phyloP scores from a whole-genome alignment of 495 filamentous ascomycete genomes.

The Penicillium fimorum region DNA sequence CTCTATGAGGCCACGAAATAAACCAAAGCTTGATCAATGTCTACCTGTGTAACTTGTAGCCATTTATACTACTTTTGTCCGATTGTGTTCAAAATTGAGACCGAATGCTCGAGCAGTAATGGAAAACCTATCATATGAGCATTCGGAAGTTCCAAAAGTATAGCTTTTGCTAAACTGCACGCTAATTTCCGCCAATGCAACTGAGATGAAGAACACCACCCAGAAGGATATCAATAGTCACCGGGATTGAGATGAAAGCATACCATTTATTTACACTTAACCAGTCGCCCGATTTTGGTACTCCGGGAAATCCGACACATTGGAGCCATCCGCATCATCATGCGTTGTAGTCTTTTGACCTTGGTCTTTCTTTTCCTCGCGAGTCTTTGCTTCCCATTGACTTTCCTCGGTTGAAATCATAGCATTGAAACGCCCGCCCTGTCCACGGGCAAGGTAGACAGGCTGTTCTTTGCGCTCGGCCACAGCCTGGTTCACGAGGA shows the following conservation, averaged over 20 bases:
- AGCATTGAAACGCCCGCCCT: slow-evolving; percentile 56
- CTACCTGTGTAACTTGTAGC: not conserved
- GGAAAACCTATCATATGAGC: not conserved
- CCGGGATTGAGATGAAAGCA: not conserved
- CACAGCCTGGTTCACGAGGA: slow-evolving; percentile 74
- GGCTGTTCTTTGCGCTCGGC: slow-evolving; percentile 62
- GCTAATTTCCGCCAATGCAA: not conserved
- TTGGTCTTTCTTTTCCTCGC: slow-evolving; percentile 32
- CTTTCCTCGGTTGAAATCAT: slow-evolving; percentile 63
- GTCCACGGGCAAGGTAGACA: slow-evolving; percentile 60
- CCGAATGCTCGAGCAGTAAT: too few relatives aligned
- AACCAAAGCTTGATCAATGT: not conserved
- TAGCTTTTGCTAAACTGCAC: not conserved
- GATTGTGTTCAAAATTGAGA: not conserved
- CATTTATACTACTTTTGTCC: not conserved
- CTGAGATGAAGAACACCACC: not conserved
- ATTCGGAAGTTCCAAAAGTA: not conserved
- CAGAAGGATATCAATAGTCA: not conserved
- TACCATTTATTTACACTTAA: slow-evolving; percentile 11
- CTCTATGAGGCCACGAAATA: not conserved
- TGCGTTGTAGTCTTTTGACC: slow-evolving; percentile 29
- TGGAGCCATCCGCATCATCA: slow-evolving; percentile 24
- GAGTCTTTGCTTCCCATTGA: slow-evolving; percentile 53
- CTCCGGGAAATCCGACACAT: slow-evolving; percentile 52
- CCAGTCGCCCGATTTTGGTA: slow-evolving; percentile 45